These are phyloP conservation scores for Senna tora DNA, from an alignment of 306 rosid species.

Conservation along the genomic window DNA sequence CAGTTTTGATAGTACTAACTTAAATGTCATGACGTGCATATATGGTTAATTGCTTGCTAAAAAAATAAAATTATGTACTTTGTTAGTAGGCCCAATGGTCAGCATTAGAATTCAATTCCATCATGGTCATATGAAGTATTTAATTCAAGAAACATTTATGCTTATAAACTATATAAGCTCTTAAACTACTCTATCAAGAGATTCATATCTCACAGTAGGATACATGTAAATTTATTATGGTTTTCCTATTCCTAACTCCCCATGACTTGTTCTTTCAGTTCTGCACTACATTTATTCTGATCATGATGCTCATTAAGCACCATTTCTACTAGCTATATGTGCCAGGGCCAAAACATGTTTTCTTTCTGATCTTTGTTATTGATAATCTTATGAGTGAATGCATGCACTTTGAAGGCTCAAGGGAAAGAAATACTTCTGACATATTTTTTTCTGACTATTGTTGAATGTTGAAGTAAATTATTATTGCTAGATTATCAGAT, in stretches of 20 bases:
- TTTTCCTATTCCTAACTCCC: slow-evolving; percentile 6
- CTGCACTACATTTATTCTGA: background rate
- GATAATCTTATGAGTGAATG: slow-evolving; percentile 5
- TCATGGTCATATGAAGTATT: slow-evolving; percentile 15
- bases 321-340: slow-evolving; percentile 8
- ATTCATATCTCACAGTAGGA: slow-evolving; percentile 1
- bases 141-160: slow-evolving; percentile 9
- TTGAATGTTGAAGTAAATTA: background rate
- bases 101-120: slow-evolving; percentile 15
- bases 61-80: slow-evolving; percentile 2
- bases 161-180: background rate
- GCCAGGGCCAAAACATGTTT: background rate
- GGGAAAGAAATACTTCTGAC: background rate
- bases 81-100: background rate
- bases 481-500: background rate
- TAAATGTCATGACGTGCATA: slow-evolving; percentile 13
- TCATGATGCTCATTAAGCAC: background rate
- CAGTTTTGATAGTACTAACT: background rate
- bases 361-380: background rate
- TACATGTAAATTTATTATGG: slow-evolving; percentile 13
- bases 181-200: background rate
- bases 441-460: background rate
- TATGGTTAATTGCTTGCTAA: slow-evolving; percentile 4
- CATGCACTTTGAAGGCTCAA: background rate
- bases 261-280: slow-evolving; percentile 1